Conservation (phyloP, 192 early-diverging fungal genomes). For the Obelidium mucronatum region DNA sequence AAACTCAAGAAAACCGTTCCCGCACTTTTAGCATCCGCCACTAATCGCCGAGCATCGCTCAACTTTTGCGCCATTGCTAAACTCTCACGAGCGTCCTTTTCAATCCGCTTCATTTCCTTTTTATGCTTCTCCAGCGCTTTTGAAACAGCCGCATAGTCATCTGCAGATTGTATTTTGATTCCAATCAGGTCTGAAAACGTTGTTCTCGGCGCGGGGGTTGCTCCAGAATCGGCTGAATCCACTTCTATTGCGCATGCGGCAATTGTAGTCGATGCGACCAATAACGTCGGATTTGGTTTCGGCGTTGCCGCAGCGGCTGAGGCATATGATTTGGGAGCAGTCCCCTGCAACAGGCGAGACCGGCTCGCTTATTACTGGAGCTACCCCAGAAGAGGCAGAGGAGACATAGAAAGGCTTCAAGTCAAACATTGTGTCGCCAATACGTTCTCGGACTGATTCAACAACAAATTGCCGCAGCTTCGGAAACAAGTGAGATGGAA, state of each 20-base stretch:
- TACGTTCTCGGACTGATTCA: not conserved
- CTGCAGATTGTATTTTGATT: not conserved
- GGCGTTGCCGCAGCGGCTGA: constrained; percentile 2
- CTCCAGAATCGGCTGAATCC: too few relatives aligned
- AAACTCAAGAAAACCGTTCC: constrained; percentile 27
- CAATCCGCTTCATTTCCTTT: constrained; percentile 19
- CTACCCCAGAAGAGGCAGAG: not conserved
- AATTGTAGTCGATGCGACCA: not conserved
- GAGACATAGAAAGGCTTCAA: not conserved
- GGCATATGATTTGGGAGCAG: not conserved
- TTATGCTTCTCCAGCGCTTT: constrained; percentile 33
- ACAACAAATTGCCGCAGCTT: not conserved
- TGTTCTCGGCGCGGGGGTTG: not conserved
- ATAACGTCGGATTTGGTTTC: not conserved
- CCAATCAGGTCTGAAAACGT: constrained; percentile 29
- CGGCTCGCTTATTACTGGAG: too few relatives aligned
- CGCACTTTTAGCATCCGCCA: not conserved
- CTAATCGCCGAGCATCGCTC: not conserved
- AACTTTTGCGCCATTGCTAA: not conserved
- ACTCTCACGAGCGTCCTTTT: constrained; percentile 15
- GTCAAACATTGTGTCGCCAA: not conserved
- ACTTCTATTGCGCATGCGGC: not conserved
- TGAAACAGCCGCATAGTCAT: constrained; percentile 21
- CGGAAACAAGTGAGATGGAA: constrained; percentile 1
- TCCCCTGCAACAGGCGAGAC: too few relatives aligned